A percentile compares a stretch with the other conserved stretches of the same genome.
These are phyloP conservation scores for Aspergillus japonicus DNA, from an alignment of 2,329 filamentous ascomycete species.

Conservation along the genomic window DNA sequence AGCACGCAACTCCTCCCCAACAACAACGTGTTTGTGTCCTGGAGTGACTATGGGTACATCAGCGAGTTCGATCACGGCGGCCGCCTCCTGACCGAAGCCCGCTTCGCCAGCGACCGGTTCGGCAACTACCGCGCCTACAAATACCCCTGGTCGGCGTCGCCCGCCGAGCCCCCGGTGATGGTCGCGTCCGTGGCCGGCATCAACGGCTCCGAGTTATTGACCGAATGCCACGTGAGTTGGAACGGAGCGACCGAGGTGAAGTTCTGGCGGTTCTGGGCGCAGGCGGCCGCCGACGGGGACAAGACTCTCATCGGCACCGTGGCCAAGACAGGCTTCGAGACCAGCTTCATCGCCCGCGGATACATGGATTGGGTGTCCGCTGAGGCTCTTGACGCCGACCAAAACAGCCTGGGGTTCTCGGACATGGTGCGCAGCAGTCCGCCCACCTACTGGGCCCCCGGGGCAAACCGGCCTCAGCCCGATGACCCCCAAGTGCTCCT, in stretches of 20 bases:
- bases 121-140: conserved; percentile 2
- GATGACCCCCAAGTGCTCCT: background rate
- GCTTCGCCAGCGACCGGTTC: background rate
- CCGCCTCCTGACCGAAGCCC: background rate
- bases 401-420: background rate
- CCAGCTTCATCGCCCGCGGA: background rate
- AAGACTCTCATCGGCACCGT: background rate
- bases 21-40: background rate
- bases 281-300: background rate
- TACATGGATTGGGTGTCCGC: conserved; percentile 1
- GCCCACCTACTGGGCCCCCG: background rate
- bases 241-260: conserved; percentile 4
- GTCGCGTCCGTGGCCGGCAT: background rate
- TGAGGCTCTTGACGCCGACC: background rate
- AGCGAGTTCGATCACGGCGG: conserved; percentile 3
- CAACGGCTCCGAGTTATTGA: background rate
- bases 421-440: background rate
- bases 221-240: conserved; percentile 1
- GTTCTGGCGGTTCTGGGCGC: background rate
- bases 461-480: background rate
- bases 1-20: conserved; percentile 1
- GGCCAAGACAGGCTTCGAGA: background rate
- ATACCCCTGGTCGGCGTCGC: background rate
- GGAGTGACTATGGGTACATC: conserved; percentile 2
- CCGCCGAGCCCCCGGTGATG: background rate